Conservation (phyloP, 2,329 filamentous ascomycete genomes). For the Ceratocystis harringtonii region DNA sequence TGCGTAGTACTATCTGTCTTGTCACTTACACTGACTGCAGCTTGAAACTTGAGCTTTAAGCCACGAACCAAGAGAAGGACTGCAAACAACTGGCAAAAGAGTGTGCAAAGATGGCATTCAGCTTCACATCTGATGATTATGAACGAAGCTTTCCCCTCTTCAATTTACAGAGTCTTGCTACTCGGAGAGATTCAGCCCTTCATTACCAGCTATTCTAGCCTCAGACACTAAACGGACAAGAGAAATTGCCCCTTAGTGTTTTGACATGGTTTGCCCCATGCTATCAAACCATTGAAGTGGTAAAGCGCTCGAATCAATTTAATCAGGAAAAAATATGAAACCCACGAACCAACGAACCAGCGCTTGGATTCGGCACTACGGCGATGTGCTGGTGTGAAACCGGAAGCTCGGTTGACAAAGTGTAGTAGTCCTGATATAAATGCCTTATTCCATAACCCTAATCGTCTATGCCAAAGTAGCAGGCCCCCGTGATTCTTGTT, state of each 20-base stretch:
- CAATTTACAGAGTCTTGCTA: background rate
- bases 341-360: background rate
- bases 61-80: background rate
- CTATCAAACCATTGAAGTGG: background rate
- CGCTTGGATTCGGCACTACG: background rate
- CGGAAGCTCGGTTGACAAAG: background rate
- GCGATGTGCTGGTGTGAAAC: background rate
- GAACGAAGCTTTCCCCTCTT: background rate
- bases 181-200: constrained; percentile 7
- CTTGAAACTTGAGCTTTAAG: background rate
- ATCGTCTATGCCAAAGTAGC: too few species aligned
- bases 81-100: background rate
- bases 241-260: background rate
- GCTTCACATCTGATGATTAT: background rate
- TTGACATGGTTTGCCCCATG: background rate
- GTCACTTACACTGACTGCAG: background rate
- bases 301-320: background rate
- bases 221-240: background rate
- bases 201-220: constrained; percentile 4
- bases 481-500: too few species aligned
- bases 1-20: background rate
- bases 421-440: background rate
- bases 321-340: background rate
- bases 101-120: background rate
- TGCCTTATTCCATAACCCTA: background rate